These are phyloP conservation scores for Microthlaspi erraticum DNA, from an alignment of 345 rosid species.

Conservation along the genomic window DNA sequence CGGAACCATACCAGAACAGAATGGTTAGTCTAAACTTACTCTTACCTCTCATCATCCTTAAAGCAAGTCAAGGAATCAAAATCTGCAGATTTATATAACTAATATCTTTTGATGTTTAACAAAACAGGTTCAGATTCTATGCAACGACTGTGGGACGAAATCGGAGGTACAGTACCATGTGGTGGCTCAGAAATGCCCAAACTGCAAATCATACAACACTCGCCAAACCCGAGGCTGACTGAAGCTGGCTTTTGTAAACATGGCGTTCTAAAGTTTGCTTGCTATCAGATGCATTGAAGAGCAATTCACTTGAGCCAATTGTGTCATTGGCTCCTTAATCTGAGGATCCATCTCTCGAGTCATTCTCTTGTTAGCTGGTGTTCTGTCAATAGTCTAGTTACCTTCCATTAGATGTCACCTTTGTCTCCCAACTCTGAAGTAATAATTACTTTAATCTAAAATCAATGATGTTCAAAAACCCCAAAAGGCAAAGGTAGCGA, in stretches of 20 bases:
- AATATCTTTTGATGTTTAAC: not conserved
- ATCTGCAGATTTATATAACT: not conserved
- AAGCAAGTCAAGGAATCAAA: not conserved
- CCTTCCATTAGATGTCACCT: not conserved
- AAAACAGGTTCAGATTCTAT: conserved; percentile 78
- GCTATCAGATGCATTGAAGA: conserved; percentile 6
- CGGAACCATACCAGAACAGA: conserved; percentile 65
- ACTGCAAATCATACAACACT: conserved; percentile 88
- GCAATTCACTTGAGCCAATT: conserved; percentile 16
- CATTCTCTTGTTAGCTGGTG: conserved; percentile 3
- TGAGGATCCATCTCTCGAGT: conserved; percentile 5
- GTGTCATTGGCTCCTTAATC: conserved; percentile 16
- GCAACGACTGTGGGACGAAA: conserved; percentile 78
- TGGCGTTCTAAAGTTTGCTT: not conserved
- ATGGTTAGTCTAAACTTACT: conserved; percentile 47
- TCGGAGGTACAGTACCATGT: conserved; percentile 71
- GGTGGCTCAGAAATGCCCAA: conserved; percentile 75
- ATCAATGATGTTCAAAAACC: not conserved
- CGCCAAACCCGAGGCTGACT: conserved; percentile 64
- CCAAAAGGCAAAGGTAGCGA: not conserved
- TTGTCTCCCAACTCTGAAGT: not conserved
- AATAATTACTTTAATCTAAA: not conserved
- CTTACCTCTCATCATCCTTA: not conserved
- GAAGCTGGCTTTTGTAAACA: conserved; percentile 16
- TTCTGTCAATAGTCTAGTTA: conserved; percentile 9